Evolutionary conservation across 2,329 filamentous ascomycete genomes (phyloP).

Genomic region (Karstenula rhodostoma): DNA sequence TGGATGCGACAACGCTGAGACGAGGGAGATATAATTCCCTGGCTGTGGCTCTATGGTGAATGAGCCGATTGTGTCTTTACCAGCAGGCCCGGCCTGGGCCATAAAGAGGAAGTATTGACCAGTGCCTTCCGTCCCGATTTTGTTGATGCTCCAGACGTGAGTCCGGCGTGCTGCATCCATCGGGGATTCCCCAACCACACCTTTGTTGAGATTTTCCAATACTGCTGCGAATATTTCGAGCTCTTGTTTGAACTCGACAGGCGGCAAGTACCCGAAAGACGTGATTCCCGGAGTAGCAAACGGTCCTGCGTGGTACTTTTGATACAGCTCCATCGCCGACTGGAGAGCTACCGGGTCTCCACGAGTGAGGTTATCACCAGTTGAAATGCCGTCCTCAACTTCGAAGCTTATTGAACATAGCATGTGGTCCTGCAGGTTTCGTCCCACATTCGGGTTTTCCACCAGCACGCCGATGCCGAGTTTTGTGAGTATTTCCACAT

Average conservation of each 20-base stretch:
- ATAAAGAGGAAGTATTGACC: background rate
- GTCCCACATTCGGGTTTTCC: constrained; percentile 24
- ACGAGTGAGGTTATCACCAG: constrained; percentile 18
- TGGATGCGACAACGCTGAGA: background rate
- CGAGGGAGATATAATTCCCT: background rate
- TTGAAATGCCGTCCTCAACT: constrained; percentile 17
- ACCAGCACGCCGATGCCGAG: constrained; percentile 21
- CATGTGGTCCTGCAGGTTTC: constrained; percentile 28
- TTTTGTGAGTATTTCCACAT: constrained; percentile 16
- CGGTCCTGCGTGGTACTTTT: constrained; percentile 15
- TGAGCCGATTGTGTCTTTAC: background rate
- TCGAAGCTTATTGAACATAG: constrained; percentile 22
- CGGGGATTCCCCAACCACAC: background rate
- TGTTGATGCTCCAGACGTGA: background rate
- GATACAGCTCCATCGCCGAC: constrained; percentile 19
- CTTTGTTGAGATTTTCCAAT: background rate
- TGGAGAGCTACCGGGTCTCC: constrained; percentile 14
- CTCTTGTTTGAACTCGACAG: background rate
- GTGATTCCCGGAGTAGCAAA: constrained; percentile 11
- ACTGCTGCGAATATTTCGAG: background rate
- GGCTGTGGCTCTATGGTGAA: background rate
- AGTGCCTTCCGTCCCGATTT: background rate
- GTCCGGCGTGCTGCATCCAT: background rate
- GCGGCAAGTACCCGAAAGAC: constrained; percentile 5
- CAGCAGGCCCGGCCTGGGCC: background rate